These are phyloP conservation scores for Ceratocystis alfenasii DNA, from an alignment of 2,329 filamentous ascomycete genomes.

Conservation along the genomic window DNA sequence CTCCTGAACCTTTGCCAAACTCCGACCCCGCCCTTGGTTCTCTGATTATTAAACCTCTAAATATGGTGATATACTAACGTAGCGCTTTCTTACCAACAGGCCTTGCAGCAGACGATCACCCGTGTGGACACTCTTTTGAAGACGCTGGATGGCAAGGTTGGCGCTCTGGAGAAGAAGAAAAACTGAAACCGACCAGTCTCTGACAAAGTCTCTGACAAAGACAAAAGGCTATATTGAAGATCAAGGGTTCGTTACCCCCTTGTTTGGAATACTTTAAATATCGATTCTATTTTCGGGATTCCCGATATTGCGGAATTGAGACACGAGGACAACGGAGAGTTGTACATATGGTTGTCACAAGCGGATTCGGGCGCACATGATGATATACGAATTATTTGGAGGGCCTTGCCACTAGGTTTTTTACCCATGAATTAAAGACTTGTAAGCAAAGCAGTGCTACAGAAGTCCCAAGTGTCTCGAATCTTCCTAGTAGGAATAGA, in stretches of 20 bases:
- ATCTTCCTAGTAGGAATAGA: not conserved
- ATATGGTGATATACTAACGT: slow-evolving; percentile 20
- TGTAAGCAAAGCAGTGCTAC: not conserved
- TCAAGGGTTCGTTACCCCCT: slow-evolving; percentile 2
- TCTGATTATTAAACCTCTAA: not conserved
- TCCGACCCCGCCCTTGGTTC: not conserved
- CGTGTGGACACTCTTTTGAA: slow-evolving; percentile 66
- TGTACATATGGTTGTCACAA: not conserved
- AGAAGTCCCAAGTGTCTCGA: not conserved
- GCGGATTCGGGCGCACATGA: not conserved
- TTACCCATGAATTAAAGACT: slow-evolving; percentile 7
- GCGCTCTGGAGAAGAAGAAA: slow-evolving; percentile 49
- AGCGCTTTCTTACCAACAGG: slow-evolving; percentile 36
- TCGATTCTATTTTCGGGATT: too few relatives aligned
- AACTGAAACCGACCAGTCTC: slow-evolving; percentile 34
- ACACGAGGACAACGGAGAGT: not conserved
- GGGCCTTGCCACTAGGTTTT: not conserved
- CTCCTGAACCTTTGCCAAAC: not conserved
- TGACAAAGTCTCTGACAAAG: not conserved
- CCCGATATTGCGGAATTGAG: not conserved
- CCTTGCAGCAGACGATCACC: slow-evolving; percentile 68
- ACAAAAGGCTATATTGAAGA: not conserved
- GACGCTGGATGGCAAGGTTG: slow-evolving; percentile 64
- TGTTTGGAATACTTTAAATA: too few relatives aligned
- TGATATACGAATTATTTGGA: slow-evolving; percentile 9